Conservation (phyloP, 164 flowering plant species). For the Vitis rotundifolia region DNA sequence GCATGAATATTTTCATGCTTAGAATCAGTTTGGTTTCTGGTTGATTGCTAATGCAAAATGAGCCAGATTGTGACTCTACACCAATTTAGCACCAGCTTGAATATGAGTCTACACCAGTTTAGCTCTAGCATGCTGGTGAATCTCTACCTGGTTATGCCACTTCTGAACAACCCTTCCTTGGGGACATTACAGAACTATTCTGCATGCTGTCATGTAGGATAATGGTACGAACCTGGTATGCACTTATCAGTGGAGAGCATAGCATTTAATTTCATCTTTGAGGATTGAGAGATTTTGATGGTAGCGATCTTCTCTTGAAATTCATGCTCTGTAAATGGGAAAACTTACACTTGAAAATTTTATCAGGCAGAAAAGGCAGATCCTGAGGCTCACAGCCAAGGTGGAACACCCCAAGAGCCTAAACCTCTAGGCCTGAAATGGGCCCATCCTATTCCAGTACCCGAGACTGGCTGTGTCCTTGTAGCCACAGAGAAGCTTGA, state of each 20-base stretch:
- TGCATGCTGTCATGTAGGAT: not conserved
- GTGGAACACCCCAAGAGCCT: conserved; percentile 30
- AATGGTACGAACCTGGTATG: not conserved
- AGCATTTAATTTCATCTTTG: not conserved
- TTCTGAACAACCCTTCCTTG: not conserved
- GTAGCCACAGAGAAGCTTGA: conserved; percentile 95
- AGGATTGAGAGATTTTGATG: not conserved
- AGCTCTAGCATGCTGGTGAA: not conserved
- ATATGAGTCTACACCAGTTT: too few species aligned
- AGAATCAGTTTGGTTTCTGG: not conserved
- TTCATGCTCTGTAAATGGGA: not conserved
- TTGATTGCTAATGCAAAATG: not conserved
- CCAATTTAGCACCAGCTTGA: too few species aligned
- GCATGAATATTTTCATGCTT: not conserved
- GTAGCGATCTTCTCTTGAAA: not conserved
- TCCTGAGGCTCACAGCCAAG: conserved; percentile 32
- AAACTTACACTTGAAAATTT: not conserved
- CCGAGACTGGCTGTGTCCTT: conserved; percentile 88
- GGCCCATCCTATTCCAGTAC: conserved; percentile 93
- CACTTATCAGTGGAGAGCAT: not conserved
- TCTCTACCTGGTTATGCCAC: not conserved
- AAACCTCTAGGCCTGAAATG: conserved; percentile 73
- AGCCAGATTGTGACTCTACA: too few species aligned
- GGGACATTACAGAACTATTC: not conserved
- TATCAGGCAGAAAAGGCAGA: conserved; percentile 50